Percentiles rank a stretch among this genome's conserved stretches.
phyloP scores from a whole-genome alignment of 148 eudicot species.

The Fagopyrum esculentum region DNA sequence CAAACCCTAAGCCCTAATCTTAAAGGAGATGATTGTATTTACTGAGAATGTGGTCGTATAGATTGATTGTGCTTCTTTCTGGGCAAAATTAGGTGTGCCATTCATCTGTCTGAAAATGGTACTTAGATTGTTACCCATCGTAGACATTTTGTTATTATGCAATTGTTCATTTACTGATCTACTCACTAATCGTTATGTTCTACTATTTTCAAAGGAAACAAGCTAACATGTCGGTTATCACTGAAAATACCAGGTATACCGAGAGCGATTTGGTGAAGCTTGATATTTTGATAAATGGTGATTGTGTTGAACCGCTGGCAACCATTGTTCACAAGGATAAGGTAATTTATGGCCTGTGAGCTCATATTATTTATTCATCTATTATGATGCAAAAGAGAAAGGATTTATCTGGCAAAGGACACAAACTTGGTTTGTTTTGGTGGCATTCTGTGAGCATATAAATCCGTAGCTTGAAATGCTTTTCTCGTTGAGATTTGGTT shows the following conservation, averaged over 20 bases:
- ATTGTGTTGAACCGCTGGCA: constrained; percentile 84
- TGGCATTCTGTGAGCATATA: neutral
- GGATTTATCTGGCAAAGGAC: neutral
- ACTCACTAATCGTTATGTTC: neutral
- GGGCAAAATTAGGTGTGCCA: neutral
- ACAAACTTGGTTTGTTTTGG: neutral
- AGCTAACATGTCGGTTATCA: constrained; percentile 4
- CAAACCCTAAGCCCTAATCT: too few relatives aligned
- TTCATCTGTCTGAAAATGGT: neutral
- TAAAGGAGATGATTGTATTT: too few relatives aligned
- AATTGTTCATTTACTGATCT: neutral
- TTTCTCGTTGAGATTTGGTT: neutral
- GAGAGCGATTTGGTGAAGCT: constrained; percentile 93
- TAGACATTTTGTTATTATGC: neutral
- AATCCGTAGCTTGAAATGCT: neutral
- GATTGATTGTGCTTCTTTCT: neutral
- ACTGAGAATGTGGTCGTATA: neutral
- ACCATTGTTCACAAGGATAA: constrained; percentile 95
- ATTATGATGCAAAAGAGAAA: neutral
- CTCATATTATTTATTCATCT: neutral
- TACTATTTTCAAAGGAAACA: neutral
- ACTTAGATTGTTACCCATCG: neutral
- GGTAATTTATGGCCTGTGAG: constrained; percentile 33
- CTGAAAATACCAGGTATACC: constrained; percentile 51
- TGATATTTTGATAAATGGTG: constrained; percentile 85